phyloP scores from a whole-genome alignment of 2,329 filamentous ascomycete species.

The Chrysoporthe austroafricana region DNA sequence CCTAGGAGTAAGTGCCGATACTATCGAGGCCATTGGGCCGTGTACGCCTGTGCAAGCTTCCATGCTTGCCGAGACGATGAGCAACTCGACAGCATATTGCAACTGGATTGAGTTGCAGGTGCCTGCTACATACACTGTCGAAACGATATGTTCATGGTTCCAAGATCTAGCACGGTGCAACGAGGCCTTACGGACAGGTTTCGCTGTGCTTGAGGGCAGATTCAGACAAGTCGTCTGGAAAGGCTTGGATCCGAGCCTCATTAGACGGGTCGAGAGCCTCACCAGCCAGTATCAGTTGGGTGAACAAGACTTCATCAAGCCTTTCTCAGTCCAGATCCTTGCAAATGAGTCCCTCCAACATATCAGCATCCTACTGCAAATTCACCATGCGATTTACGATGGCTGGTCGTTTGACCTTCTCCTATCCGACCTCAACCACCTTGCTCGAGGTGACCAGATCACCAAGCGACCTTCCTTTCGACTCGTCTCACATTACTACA shows the following conservation, averaged over 20 bases:
- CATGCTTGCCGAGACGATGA: constrained; percentile 77
- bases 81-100: constrained; percentile 67
- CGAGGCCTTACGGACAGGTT: constrained; percentile 74
- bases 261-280: constrained; percentile 45
- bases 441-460: constrained; percentile 44
- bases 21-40: constrained; percentile 52
- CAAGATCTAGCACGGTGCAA: constrained; percentile 56
- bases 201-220: constrained; percentile 56
- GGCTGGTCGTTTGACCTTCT: constrained; percentile 89
- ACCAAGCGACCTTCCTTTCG: constrained; percentile 61
- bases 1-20: constrained; percentile 39
- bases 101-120: constrained; percentile 73
- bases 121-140: constrained; percentile 33
- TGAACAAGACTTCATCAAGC: constrained; percentile 51
- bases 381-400: constrained; percentile 88
- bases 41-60: constrained; percentile 77
- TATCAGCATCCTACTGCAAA: constrained; percentile 49
- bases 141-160: constrained; percentile 55
- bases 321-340: constrained; percentile 64
- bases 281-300: constrained; percentile 46
- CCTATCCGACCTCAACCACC: constrained; percentile 63
- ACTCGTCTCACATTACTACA: constrained; percentile 57
- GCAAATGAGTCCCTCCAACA: neutral
- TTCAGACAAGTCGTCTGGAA: constrained; percentile 71
- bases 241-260: constrained; percentile 45